Evolutionary conservation across 805 yeast species (phyloP).

Genomic region (Zygosaccharomyces rouxii): DNA sequence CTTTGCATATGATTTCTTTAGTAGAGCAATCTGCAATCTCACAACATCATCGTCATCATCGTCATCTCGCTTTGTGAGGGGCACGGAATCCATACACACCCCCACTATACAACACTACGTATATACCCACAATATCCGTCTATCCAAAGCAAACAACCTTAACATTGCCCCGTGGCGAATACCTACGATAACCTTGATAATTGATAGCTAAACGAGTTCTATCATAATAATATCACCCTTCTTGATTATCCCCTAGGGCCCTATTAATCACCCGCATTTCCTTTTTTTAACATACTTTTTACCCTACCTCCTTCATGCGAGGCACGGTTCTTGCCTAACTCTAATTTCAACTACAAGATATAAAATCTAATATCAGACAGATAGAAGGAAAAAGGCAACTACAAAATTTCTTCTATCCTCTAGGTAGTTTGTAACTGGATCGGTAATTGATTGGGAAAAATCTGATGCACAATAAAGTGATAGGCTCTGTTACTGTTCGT

Average conservation of each 20-base stretch:
- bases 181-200: not conserved
- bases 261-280: not conserved
- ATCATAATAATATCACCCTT: not conserved
- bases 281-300: not conserved
- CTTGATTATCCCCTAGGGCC: not conserved
- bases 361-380: not conserved
- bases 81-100: not conserved
- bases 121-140: not conserved
- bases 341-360: not conserved
- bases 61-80: not conserved
- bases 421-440: not conserved
- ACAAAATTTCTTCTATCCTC: not conserved
- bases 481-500: conserved; percentile 6
- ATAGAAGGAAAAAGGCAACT: not conserved
- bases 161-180: not conserved
- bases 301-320: not conserved
- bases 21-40: not conserved
- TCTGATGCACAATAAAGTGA: conserved; percentile 7
- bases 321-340: not conserved
- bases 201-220: not conserved
- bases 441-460: conserved; percentile 3
- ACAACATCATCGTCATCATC: not conserved
- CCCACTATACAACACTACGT: not conserved
- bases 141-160: not conserved
- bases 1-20: not conserved